phyloP scores from a whole-genome alignment of 257 asterid genomes.

The Plantago major region DNA sequence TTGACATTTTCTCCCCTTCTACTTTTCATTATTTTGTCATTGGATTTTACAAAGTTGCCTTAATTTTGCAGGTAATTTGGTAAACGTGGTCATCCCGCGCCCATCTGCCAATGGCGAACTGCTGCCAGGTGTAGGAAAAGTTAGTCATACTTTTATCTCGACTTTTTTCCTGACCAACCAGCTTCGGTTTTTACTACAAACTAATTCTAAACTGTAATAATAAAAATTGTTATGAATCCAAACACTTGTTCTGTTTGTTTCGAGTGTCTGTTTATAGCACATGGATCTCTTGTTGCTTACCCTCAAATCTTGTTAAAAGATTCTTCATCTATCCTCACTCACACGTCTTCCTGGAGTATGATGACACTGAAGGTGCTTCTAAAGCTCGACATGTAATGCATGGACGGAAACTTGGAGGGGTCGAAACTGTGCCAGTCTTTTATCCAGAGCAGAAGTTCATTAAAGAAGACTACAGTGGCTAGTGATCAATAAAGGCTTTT shows the following conservation, averaged over 20 bases:
- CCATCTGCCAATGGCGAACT: conserved; percentile 54
- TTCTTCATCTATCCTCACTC: too few relatives aligned
- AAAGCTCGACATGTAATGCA: conserved; percentile 61
- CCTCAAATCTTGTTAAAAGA: too few relatives aligned
- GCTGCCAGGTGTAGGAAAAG: conserved; percentile 76
- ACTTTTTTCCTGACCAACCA: too few relatives aligned
- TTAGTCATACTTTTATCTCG: conserved; percentile 17
- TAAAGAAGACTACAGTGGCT: conserved; percentile 55
- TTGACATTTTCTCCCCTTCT: neutral
- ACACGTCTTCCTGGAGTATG: conserved; percentile 72
- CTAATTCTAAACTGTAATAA: too few relatives aligned
- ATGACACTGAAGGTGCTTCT: conserved; percentile 52
- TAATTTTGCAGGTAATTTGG: conserved; percentile 51
- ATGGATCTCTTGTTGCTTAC: too few relatives aligned
- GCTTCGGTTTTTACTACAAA: too few relatives aligned
- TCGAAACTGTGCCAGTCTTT: conserved; percentile 56
- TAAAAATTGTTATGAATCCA: too few relatives aligned
- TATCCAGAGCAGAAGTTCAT: conserved; percentile 64
- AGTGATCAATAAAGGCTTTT: too few relatives aligned
- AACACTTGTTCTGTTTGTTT: too few relatives aligned
- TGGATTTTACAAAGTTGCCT: too few relatives aligned
- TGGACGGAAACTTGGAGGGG: conserved; percentile 73
- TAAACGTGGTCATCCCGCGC: conserved; percentile 65
- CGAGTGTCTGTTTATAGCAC: too few relatives aligned
- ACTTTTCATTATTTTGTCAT: neutral